phyloP scores from a whole-genome alignment of 1,284 basidiomycete species.

The Marasmius oreades region DNA sequence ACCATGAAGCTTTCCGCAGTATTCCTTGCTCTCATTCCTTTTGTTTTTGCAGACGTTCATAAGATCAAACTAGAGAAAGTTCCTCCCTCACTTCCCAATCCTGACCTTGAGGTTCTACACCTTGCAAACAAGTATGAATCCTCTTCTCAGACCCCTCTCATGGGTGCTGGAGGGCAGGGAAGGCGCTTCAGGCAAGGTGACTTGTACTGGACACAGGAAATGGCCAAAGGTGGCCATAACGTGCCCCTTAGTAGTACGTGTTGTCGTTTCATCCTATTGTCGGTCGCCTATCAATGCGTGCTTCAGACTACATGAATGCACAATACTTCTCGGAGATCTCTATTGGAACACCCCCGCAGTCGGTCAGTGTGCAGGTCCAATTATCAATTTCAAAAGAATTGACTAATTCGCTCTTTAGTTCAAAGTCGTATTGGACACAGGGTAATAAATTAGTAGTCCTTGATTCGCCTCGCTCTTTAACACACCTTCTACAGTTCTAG shows the following conservation, averaged over 20 bases:
- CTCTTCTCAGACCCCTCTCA: conserved; percentile 60
- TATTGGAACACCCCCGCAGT: conserved; percentile 80
- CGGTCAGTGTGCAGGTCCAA: conserved; percentile 34
- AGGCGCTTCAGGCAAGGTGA: conserved; percentile 59
- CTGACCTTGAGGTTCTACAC: conserved; percentile 74
- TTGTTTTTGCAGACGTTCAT: conserved; percentile 70
- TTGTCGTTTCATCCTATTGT: conserved; percentile 5
- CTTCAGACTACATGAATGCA: conserved; percentile 91
- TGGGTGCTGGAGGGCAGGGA: conserved; percentile 71
- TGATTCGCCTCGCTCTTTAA: conserved; percentile 8
- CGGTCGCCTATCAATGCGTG: conserved; percentile 8
- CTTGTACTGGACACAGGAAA: conserved; percentile 81
- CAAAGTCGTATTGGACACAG: conserved; percentile 88
- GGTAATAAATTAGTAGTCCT: conserved; percentile 35
- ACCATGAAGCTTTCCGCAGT: conserved; percentile 70
- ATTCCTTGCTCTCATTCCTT: conserved; percentile 65
- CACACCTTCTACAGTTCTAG: conserved; percentile 54
- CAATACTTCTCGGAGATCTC: conserved; percentile 94
- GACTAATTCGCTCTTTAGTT: conserved; percentile 38
- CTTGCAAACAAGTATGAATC: conserved; percentile 87
- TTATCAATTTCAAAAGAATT: conserved; percentile 9
- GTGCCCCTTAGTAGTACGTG: conserved; percentile 89
- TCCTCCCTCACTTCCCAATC: conserved; percentile 55
- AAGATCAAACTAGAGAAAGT: conserved; percentile 88
- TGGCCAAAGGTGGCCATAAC: conserved; percentile 77